Evolutionary conservation across 805 yeast species (phyloP).

Genomic region (Zygotorulaspora sp.): DNA sequence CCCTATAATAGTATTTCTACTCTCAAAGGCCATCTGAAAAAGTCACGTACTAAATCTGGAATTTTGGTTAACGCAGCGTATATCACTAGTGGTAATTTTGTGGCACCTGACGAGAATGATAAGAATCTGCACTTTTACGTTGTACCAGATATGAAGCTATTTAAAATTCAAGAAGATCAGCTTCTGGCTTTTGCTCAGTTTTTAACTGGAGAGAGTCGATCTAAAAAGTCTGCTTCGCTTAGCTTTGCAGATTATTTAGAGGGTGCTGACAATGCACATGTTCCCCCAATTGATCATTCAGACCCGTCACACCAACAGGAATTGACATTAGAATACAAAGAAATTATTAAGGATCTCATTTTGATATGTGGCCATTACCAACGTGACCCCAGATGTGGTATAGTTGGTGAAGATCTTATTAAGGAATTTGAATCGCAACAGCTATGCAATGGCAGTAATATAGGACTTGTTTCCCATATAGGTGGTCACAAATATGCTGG

Average conservation of each 20-base stretch:
- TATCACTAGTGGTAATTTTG: conserved; percentile 10
- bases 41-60: conserved; percentile 14
- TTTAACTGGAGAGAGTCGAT: conserved; percentile 16
- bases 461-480: conserved; percentile 66
- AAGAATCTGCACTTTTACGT: conserved; percentile 12
- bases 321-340: conserved; percentile 11
- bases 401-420: conserved; percentile 20
- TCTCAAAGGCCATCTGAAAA: conserved; percentile 16
- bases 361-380: conserved; percentile 29
- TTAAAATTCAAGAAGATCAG: conserved; percentile 14
- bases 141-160: conserved; percentile 25
- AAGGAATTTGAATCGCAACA: conserved; percentile 10
- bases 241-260: conserved; percentile 16
- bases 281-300: background rate
- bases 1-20: conserved; percentile 22
- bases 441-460: conserved; percentile 27
- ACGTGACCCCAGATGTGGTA: conserved; percentile 29
- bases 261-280: conserved; percentile 15
- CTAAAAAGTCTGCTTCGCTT: conserved; percentile 3
- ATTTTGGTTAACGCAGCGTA: conserved; percentile 21
- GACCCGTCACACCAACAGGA: conserved; percentile 1
- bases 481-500: conserved; percentile 91
- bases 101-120: conserved; percentile 4
- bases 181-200: conserved; percentile 19
- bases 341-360: conserved; percentile 13